Percentiles rank a stretch among this genome's conserved stretches.
Conservation (phyloP, 2,329 filamentous ascomycete species). For the Phyllosticta ampelicida region DNA sequence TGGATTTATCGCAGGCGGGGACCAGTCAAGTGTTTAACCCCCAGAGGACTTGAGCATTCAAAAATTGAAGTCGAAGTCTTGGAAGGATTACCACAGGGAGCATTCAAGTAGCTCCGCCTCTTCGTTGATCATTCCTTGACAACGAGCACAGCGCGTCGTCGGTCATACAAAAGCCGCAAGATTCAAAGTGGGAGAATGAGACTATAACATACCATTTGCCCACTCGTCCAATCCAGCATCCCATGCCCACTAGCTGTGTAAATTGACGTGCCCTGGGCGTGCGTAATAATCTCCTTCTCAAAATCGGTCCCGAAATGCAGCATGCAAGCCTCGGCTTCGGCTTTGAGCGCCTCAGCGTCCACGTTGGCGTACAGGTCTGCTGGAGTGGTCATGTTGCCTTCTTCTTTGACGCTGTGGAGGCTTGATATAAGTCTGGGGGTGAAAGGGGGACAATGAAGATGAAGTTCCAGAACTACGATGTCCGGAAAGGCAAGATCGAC, state of each 20-base stretch:
- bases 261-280: constrained; percentile 19
- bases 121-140: no score
- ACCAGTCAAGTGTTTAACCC: no score
- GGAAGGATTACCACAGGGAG: no score
- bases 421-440: no score
- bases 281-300: constrained; percentile 22
- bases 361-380: background rate
- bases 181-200: background rate
- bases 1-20: no score
- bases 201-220: constrained; percentile 17
- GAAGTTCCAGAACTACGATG: no score
- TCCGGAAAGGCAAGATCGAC: no score
- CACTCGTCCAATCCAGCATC: constrained; percentile 24
- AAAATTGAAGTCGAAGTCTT: no score
- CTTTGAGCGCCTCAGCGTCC: constrained; percentile 1
- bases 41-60: no score
- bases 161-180: background rate
- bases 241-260: constrained; percentile 21
- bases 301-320: constrained; percentile 14
- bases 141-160: background rate
- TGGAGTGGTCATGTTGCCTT: background rate
- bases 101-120: no score
- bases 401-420: background rate
- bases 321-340: constrained; percentile 5
- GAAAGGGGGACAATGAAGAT: no score